Conservation (phyloP, 305 asterid genomes). For the Fraxinus angustifolia region DNA sequence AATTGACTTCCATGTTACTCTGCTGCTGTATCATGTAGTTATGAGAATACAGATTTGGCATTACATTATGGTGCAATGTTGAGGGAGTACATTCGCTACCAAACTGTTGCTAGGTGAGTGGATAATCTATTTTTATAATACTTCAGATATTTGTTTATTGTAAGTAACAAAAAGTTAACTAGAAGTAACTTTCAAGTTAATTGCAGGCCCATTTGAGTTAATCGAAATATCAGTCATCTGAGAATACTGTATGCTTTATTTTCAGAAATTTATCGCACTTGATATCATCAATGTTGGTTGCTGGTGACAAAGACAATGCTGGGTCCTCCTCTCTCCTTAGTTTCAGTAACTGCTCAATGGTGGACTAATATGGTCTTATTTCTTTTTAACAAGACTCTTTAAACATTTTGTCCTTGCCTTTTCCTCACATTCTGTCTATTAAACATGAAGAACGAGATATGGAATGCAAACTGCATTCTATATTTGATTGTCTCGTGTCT, state of each 20-base stretch:
- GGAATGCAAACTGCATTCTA: not conserved
- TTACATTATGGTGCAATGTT: conserved; percentile 91
- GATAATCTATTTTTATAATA: conserved; percentile 7
- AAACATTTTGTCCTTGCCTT: not conserved
- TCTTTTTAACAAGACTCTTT: not conserved
- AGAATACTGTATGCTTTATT: not conserved
- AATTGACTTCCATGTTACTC: conserved; percentile 20
- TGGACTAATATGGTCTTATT: not conserved
- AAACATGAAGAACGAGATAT: not conserved
- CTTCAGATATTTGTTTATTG: not conserved
- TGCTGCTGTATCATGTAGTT: conserved; percentile 39
- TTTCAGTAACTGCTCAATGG: not conserved
- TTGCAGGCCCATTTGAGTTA: not conserved
- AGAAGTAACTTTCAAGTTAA: not conserved
- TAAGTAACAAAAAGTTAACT: not conserved
- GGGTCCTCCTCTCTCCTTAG: not conserved
- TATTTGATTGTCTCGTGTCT: not conserved
- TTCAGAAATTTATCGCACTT: not conserved
- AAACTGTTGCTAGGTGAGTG: conserved; percentile 82
- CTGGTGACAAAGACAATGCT: not conserved
- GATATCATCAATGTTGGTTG: not conserved
- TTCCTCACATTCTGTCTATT: not conserved
- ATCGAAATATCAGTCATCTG: not conserved
- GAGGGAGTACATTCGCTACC: conserved; percentile 78
- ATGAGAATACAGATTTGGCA: conserved; percentile 79